Conservation (phyloP, 1,284 basidiomycete genomes). For the Gomphus sp. region DNA sequence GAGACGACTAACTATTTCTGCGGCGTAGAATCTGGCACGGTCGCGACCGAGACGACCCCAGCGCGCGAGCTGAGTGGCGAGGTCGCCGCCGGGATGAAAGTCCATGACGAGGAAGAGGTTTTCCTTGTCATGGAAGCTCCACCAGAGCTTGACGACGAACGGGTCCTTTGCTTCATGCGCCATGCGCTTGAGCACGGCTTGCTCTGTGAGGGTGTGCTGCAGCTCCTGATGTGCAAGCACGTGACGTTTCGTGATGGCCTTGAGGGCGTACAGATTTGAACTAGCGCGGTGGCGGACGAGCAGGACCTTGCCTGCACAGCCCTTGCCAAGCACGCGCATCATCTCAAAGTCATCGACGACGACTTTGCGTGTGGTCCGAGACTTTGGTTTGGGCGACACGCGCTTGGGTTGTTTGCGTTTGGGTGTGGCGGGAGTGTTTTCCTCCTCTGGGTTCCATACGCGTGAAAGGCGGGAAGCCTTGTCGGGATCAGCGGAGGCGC, state of each 20-base stretch:
- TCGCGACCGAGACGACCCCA: slow-evolving; percentile 91
- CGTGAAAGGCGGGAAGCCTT: slow-evolving; percentile 47
- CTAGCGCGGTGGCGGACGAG: slow-evolving; percentile 74
- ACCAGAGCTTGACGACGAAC: slow-evolving; percentile 91
- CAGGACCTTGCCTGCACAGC: slow-evolving; percentile 90
- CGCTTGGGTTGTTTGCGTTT: slow-evolving; percentile 34
- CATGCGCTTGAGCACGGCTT: slow-evolving; percentile 88
- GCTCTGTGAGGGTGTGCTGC: slow-evolving; percentile 91
- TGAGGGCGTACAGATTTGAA: slow-evolving; percentile 77
- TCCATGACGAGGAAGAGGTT: slow-evolving; percentile 92
- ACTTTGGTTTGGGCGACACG: slow-evolving; percentile 26
- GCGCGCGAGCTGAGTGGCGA: slow-evolving; percentile 91
- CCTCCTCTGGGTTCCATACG: slow-evolving; percentile 26
- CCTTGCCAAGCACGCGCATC: slow-evolving; percentile 91
- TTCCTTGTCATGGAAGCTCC: slow-evolving; percentile 94
- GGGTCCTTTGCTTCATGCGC: slow-evolving; percentile 73
- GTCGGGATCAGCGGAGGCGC: slow-evolving; percentile 68
- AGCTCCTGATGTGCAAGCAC: slow-evolving; percentile 93
- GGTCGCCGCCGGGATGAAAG: slow-evolving; percentile 93
- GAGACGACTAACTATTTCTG: slow-evolving; percentile 62
- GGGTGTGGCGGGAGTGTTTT: slow-evolving; percentile 22
- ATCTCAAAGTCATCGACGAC: slow-evolving; percentile 90
- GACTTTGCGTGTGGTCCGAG: slow-evolving; percentile 44
- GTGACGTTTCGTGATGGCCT: slow-evolving; percentile 94
- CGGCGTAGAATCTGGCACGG: slow-evolving; percentile 90